Base-by-base conservation (phyloP, 306 rosid genomes). In the Lathyrus tuberosus region DNA sequence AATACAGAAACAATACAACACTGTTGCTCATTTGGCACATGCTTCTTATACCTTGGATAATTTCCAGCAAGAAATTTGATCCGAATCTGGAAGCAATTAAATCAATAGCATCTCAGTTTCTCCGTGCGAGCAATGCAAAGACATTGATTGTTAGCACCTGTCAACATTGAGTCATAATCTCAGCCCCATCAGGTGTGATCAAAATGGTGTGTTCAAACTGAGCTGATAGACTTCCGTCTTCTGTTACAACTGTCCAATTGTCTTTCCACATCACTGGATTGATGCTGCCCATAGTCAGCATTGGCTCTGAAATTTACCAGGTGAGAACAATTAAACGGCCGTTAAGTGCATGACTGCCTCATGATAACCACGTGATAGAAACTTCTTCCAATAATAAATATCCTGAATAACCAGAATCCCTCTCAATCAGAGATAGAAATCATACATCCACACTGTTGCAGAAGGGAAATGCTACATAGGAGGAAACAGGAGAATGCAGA, bases 131-230 rank as follows among this genome's bases (percentile, higher is more conserved):
- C 38, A 16, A 58, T 42, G 38, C 74, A 33, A 54, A 41, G 69
- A 52, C 43, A 74, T 70, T 22, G 35, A 79, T 48, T 12, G 65
- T 69, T 61, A 70, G 76, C 62, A 69, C 44, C 51, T 53, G 47
- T 84, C 70, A 94, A 78, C 95, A 84, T 68, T 52, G 84, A 3
- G 97, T 94, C 78, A 91, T 78, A 73, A 94, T 88, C 83, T 91
- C 96, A 58, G 89, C 96, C 47, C 99, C 97, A 43, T 78, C 88
- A 16, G 83, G 20, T 41, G 97, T 91, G 38, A 94, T 84, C 62
- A 94, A 79, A 73, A 94, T 81, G 60, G 97, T 94, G 83, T 94
- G 97, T 75, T 94, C 99, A 74, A 87, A 94, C 82, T 94, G 99
- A 16, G 97, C 97, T 14, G 99, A 90, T 58, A 94, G 80, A 70